phyloP scores from a whole-genome alignment of 1,139 yeast species.

The Hanseniaspora gamundiae region DNA sequence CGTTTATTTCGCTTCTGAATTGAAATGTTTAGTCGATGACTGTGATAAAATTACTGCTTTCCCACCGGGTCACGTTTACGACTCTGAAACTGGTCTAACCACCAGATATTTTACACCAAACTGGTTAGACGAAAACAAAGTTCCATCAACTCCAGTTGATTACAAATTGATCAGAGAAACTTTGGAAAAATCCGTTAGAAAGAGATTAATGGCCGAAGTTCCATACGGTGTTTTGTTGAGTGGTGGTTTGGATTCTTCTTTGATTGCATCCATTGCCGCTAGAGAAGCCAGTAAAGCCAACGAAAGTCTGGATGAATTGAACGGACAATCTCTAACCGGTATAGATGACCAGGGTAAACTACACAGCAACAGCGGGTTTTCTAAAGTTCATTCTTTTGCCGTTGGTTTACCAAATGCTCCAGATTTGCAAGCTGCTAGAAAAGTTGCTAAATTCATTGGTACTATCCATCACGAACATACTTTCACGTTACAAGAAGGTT shows the following conservation, averaged over 20 bases:
- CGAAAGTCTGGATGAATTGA: slow-evolving; percentile 30
- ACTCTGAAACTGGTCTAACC: slow-evolving; percentile 73
- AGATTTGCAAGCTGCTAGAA: slow-evolving; percentile 89
- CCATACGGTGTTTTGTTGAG: slow-evolving; percentile 94
- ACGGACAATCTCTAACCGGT: slow-evolving; percentile 68
- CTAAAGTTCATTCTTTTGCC: slow-evolving; percentile 89
- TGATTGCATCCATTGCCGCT: slow-evolving; percentile 94
- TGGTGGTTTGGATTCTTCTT: slow-evolving; percentile 93
- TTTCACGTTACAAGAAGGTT: slow-evolving; percentile 90
- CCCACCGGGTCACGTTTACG: slow-evolving; percentile 98
- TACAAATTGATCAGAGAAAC: slow-evolving; percentile 58
- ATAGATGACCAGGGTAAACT: slow-evolving; percentile 80
- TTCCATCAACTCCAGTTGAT: slow-evolving; percentile 70
- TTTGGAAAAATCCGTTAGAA: slow-evolving; percentile 90
- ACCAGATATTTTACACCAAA: slow-evolving; percentile 83
- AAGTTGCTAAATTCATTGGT: slow-evolving; percentile 91
- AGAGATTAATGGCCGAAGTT: slow-evolving; percentile 98
- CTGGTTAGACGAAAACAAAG: slow-evolving; percentile 79
- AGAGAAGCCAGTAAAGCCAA: slow-evolving; percentile 84
- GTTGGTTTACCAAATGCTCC: slow-evolving; percentile 97
- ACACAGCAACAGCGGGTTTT: slow-evolving; percentile 59
- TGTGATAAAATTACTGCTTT: slow-evolving; percentile 87
- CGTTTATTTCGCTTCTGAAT: slow-evolving; percentile 83
- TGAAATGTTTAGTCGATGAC: slow-evolving; percentile 85
- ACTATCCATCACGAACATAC: slow-evolving; percentile 97